Conservation (phyloP, 2,329 filamentous ascomycete genomes). For the Chrysoporthe puriensis region DNA sequence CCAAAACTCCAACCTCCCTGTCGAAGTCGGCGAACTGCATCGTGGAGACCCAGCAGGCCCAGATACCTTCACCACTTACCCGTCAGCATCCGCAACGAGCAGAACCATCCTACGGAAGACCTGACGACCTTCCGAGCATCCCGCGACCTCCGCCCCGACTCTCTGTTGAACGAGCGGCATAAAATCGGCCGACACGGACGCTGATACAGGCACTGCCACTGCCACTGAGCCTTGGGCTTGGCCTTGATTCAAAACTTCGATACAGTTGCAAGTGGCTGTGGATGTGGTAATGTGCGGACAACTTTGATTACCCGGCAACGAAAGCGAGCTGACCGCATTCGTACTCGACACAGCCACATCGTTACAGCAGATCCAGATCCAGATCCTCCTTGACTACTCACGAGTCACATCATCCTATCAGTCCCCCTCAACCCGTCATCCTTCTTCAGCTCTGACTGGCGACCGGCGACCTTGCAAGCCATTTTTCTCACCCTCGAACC, state of each 20-base stretch:
- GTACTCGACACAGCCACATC: constrained; percentile 26
- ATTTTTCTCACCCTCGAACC: background rate
- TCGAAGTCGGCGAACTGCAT: background rate
- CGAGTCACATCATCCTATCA: background rate
- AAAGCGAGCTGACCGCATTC: constrained; percentile 20
- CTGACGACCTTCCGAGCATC: constrained; percentile 1
- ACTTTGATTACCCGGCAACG: constrained; percentile 14
- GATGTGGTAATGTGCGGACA: constrained; percentile 22
- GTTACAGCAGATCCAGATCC: background rate
- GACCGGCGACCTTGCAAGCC: background rate
- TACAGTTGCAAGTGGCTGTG: background rate
- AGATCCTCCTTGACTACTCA: background rate
- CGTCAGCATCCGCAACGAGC: constrained; percentile 4
- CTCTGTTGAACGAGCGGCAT: constrained; percentile 12
- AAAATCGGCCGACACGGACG: background rate
- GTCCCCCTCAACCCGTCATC: background rate
- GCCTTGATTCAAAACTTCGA: background rate
- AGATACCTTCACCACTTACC: background rate
- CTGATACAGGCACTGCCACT: constrained; percentile 1
- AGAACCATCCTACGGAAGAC: constrained; percentile 3
- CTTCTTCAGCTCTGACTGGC: background rate
- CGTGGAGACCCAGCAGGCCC: background rate
- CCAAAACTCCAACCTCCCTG: background rate
- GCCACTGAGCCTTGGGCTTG: background rate
- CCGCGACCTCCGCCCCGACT: constrained; percentile 14